phyloP scores from a whole-genome alignment of 352 stramenopile species.

The Pythium periplocum region DNA sequence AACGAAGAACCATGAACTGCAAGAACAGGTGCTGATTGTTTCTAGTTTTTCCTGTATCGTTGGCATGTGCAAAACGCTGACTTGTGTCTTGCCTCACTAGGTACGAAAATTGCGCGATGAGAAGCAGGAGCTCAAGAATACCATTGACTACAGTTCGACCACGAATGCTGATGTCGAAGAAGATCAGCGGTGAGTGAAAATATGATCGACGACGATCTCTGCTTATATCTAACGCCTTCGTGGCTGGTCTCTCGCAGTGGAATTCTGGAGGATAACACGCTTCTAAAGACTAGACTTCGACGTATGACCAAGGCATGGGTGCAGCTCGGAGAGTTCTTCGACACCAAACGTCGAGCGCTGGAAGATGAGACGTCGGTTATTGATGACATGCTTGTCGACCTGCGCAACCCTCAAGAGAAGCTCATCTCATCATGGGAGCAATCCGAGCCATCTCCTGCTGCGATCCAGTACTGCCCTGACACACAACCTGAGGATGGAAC shows the following conservation, averaged over 20 bases:
- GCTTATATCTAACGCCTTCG: not conserved
- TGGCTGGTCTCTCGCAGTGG: conserved; percentile 5
- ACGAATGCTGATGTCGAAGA: conserved; percentile 12
- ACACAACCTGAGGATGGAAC: conserved; percentile 15
- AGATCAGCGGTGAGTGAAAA: conserved; percentile 9
- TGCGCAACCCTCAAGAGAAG: conserved; percentile 6
- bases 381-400: conserved; percentile 12
- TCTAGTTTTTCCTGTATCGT: not conserved
- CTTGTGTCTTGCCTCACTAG: conserved; percentile 2
- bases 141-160: conserved; percentile 14
- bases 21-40: conserved; percentile 9
- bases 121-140: conserved; percentile 10
- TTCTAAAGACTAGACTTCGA: conserved; percentile 5
- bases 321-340: too few species aligned
- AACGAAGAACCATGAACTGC: conserved; percentile 3
- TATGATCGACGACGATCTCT: too few species aligned
- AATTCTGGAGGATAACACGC: conserved; percentile 9
- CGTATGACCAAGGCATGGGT: too few species aligned
- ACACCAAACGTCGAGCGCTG: not conserved
- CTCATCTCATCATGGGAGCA: conserved; percentile 21
- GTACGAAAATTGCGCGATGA: conserved; percentile 2
- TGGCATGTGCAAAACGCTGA: too few species aligned
- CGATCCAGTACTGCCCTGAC: conserved; percentile 15
- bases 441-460: conserved; percentile 18
- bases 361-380: conserved; percentile 16